phyloP scores from a whole-genome alignment of 192 early-diverging fungal species.

The Linnemannia elongata region DNA sequence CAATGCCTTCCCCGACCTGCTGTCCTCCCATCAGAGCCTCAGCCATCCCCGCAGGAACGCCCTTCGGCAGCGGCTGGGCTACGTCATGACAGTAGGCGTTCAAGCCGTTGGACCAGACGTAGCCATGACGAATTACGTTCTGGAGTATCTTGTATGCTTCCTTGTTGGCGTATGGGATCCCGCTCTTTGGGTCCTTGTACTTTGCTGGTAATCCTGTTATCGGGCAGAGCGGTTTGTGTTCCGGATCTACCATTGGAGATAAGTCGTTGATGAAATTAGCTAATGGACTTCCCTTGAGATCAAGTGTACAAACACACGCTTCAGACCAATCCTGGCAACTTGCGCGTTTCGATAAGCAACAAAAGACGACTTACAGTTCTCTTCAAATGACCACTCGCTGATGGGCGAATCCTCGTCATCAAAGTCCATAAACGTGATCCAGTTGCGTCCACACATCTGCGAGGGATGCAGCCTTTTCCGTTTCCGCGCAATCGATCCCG shows the following conservation, averaged over 20 bases:
- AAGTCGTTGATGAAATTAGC: neutral
- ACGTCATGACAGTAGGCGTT: slow-evolving; percentile 58
- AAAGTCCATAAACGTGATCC: slow-evolving; percentile 58
- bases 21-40: slow-evolving; percentile 51
- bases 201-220: slow-evolving; percentile 73
- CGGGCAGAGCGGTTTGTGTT: slow-evolving; percentile 61
- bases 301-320: neutral
- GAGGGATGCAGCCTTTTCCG: slow-evolving; percentile 37
- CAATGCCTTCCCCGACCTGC: slow-evolving; percentile 48
- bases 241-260: slow-evolving; percentile 31
- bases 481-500: slow-evolving; percentile 45
- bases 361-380: slow-evolving; percentile 34
- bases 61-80: slow-evolving; percentile 43
- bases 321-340: neutral
- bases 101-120: slow-evolving; percentile 66
- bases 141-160: slow-evolving; percentile 69
- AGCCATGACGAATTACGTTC: slow-evolving; percentile 60
- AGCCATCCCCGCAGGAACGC: slow-evolving; percentile 52
- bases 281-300: neutral
- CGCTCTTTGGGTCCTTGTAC: slow-evolving; percentile 71
- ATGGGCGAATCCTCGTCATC: slow-evolving; percentile 37
- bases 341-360: neutral
- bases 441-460: slow-evolving; percentile 62
- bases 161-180: slow-evolving; percentile 71
- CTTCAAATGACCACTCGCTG: slow-evolving; percentile 44